Evolutionary conservation across 257 asterid species (phyloP), one percentile per base, ranked within the genome.

Genomic region (Gentiana straminea): DNA sequence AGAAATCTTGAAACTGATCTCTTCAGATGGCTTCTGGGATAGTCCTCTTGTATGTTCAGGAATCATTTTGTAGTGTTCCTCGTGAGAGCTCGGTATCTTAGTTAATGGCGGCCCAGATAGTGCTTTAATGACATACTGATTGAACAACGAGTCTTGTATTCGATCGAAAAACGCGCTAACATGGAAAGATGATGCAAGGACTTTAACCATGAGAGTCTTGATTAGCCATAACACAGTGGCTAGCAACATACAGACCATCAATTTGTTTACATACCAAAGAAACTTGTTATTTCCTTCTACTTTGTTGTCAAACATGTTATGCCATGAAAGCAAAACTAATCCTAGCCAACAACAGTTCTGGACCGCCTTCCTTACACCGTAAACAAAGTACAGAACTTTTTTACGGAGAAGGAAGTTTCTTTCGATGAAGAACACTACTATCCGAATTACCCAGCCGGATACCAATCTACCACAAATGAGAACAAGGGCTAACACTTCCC

Each of bases 111-210:
- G 90, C 10, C 98, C 97, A 0, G 97, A 91, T 1, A 88, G 52
- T 10, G 88, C 71, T 78, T 84, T 94, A 9, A 91, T 91, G 52
- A 82, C 84, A 41, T 84, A 87, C 68, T 91, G 98, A 43, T 84
- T 91, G 10, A 84, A 91, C 59, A 91, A 48, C 0, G 96, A 81
- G 6, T 84, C 98, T 34, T 91, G 96, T 35, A 91, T 91, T 35
- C 98, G 81, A 43, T 91, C 96, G 36, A 91, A 91, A 73, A 87
- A 91, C 0, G 95, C 81, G 76, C 96, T 91, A n/a, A 91, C 98
- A 13, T 91, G 98, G 57, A 91, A 91, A 0, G 97, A 91, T 7
- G 98, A 87, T 0, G 98, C 95, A 0, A 88, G 81, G n/a, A 91
- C 93, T 67, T 88, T 88, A 38, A 91, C 95, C 89, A 91, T 85